phyloP scores from a whole-genome alignment of 2,329 filamentous ascomycete genomes.

The Colletotrichum sp. region DNA sequence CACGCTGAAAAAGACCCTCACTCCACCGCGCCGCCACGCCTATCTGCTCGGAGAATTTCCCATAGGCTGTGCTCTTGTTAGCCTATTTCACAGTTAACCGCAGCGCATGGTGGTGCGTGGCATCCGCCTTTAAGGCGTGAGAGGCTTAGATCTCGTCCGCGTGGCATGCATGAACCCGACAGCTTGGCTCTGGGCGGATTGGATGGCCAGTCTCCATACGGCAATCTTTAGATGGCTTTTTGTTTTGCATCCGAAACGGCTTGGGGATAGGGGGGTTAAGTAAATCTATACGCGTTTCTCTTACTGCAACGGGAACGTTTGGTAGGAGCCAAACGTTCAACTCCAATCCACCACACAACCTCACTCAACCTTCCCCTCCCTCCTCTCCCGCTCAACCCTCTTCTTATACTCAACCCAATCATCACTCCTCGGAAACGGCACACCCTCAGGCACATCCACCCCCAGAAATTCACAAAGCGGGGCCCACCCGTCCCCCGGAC shows the following conservation, averaged over 20 bases:
- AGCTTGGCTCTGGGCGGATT: background rate
- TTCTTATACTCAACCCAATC: constrained; percentile 34
- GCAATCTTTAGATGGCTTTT: background rate
- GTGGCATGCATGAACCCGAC: background rate
- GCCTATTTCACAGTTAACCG: background rate
- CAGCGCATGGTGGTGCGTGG: background rate
- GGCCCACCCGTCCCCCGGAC: constrained; percentile 29
- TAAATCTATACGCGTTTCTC: background rate
- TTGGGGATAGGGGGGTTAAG: background rate
- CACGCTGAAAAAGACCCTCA: background rate
- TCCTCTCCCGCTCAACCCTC: constrained; percentile 23
- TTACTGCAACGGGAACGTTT: too few species aligned
- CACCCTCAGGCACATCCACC: constrained; percentile 21
- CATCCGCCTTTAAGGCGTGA: background rate
- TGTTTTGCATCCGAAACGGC: background rate
- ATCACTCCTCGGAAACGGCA: constrained; percentile 30
- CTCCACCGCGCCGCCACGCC: background rate
- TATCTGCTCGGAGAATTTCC: background rate
- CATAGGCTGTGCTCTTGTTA: background rate
- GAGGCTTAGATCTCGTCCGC: background rate
- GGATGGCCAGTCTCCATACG: background rate
- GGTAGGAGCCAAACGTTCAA: background rate
- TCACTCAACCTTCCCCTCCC: background rate
- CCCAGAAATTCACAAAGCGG: constrained; percentile 32
- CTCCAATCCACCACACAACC: background rate